Evolutionary conservation across 2,329 filamentous ascomycete species (phyloP).

Genomic region (Volutella citrinella): DNA sequence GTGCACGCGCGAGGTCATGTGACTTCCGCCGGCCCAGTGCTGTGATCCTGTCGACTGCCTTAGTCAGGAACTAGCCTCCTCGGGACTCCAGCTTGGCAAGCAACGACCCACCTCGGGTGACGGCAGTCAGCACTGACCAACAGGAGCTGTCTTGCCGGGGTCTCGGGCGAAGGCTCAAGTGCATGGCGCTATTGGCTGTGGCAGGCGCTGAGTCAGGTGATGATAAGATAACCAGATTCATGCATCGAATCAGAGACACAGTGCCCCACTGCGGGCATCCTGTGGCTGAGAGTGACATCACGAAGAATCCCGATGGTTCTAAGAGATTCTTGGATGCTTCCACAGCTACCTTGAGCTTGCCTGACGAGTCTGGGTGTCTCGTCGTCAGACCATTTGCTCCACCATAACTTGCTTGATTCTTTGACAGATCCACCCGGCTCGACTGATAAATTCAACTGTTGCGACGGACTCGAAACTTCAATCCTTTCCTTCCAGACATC

Average conservation of each 20-base stretch:
- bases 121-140: no score
- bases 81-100: no score
- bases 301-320: conserved; percentile 29
- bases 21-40: conserved; percentile 5
- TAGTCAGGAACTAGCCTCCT: no score
- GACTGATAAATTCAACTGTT: conserved; percentile 22
- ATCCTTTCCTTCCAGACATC: conserved; percentile 8
- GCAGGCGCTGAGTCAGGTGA: conserved; percentile 19
- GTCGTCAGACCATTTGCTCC: conserved; percentile 13
- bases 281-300: conserved; percentile 32
- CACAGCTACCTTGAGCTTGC: conserved; percentile 23
- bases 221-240: conserved; percentile 26
- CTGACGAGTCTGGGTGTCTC: conserved; percentile 22
- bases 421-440: conserved; percentile 20
- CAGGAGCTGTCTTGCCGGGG: conserved; percentile 5
- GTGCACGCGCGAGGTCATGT: conserved; percentile 25
- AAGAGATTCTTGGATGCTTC: conserved; percentile 30
- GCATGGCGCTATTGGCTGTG: no score
- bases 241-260: conserved; percentile 16
- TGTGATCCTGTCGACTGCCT: conserved; percentile 2
- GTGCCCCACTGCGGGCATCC: conserved; percentile 16
- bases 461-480: no score
- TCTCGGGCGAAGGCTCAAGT: no score
- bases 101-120: no score
- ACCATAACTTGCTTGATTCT: conserved; percentile 14